Conservation (phyloP, 2,329 filamentous ascomycete genomes). For the Chalara sp. region DNA sequence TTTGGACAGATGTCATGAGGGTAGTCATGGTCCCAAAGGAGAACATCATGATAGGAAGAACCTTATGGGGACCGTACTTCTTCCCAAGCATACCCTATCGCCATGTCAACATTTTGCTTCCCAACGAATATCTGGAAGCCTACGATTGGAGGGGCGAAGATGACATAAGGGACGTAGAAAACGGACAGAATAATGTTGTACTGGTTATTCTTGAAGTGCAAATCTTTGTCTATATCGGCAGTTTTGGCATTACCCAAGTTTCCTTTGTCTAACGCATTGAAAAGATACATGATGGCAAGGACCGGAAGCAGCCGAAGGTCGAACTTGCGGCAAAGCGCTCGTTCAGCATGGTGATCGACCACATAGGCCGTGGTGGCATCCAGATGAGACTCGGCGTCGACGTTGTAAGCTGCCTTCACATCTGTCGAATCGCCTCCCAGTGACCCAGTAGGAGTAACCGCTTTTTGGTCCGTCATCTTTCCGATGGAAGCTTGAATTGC, state of each 20-base stretch:
- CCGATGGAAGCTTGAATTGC: too few relatives aligned
- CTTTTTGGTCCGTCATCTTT: background rate
- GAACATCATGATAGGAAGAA: constrained; percentile 63
- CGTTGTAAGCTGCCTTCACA: background rate
- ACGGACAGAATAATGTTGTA: constrained; percentile 66
- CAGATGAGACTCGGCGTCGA: background rate
- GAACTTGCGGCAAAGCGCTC: constrained; percentile 31
- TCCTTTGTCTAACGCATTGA: constrained; percentile 42
- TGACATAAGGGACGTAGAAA: constrained; percentile 70
- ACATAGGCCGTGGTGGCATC: background rate
- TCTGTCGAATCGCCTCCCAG: background rate
- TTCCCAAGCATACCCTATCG: constrained; percentile 52
- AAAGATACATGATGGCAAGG: constrained; percentile 35
- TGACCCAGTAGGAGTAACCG: background rate
- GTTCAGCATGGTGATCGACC: constrained; percentile 1
- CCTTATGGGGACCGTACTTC: constrained; percentile 55
- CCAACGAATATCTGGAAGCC: constrained; percentile 1
- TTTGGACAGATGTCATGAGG: constrained; percentile 39
- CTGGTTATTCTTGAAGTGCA: constrained; percentile 53
- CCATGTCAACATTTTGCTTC: too few relatives aligned
- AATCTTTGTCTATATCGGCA: constrained; percentile 32
- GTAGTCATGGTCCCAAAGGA: constrained; percentile 60
- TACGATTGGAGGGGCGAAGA: constrained; percentile 58
- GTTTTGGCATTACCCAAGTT: constrained; percentile 53
- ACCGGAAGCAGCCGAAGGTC: constrained; percentile 36